Base-by-base conservation (phyloP, 805 yeast species). In the Wickerhamiella sergipiensis region DNA sequence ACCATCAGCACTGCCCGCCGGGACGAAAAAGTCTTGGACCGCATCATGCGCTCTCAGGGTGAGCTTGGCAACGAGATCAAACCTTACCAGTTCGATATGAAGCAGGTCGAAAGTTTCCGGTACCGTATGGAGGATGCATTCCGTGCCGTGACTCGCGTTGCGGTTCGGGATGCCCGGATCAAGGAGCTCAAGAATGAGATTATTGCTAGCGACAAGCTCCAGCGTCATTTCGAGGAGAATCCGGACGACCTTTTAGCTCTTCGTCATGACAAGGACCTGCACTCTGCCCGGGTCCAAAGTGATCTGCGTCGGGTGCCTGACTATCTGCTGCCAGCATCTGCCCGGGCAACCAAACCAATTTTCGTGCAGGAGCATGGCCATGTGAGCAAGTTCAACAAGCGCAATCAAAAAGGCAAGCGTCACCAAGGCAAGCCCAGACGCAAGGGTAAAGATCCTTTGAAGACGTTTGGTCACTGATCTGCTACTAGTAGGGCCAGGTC, bases 111-210 rank as follows among this genome's bases (percentile, higher is more conserved):
- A 63, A 92, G 92, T 22, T 92, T 92, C 76, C 79, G 97, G 61
- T 92, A 92, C 67, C 81, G 98, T 74, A 81, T 87, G 71, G 97
- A 92, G 61, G 98, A 92, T 69, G 96, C 95, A 0, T 92, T 90
- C 70, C 78, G 97, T 69, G 85, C 97, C 0, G 95, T 92, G 22
- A 92, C 98, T 0, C 79, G 79, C 52, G 81, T 83, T 9, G 85
- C 95, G 0, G 79, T 92, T 23, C 80, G 97, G 67, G 97, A 92
- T 62, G 97, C 97, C 0, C 78, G 97, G 61, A 76, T 88, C 52
- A 84, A 80, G 65, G 98, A 92, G 64, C 75, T 90, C 65, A 85
- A 85, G 65, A 77, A 81, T 57, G 97, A 92, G 67, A 73, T 92
- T 64, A 71, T 92, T 55, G 79, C 90, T 44, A 85, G 94, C 59